phyloP scores from a whole-genome alignment of 75 land plant species.

The Pinus taeda region DNA sequence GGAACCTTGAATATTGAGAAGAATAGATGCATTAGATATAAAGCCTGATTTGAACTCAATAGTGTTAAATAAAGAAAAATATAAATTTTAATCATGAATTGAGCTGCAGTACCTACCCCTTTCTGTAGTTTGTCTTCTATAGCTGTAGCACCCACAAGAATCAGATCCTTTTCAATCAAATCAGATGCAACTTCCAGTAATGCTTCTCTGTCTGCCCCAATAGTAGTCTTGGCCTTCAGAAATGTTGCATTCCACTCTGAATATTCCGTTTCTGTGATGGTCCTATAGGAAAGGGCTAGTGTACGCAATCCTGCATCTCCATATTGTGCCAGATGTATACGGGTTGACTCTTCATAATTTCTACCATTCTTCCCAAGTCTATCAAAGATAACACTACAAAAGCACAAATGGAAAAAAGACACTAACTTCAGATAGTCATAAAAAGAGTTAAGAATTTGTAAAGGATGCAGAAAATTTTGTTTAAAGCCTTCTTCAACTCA shows the following conservation, averaged over 20 bases:
- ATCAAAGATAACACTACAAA: constrained; percentile 70
- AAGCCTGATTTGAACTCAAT: neutral
- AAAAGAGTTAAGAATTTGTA: neutral
- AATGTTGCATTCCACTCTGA: constrained; percentile 69
- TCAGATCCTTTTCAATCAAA: constrained; percentile 73
- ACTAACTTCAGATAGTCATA: neutral
- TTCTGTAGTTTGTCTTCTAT: constrained; percentile 84
- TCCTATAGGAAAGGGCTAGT: constrained; percentile 65
- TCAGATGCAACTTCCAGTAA: constrained; percentile 64
- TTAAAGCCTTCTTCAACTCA: neutral
- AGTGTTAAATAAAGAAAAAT: neutral
- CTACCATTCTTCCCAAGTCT: constrained; percentile 63
- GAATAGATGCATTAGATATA: neutral
- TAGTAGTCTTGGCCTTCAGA: constrained; percentile 63
- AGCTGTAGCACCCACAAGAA: constrained; percentile 86
- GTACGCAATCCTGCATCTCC: constrained; percentile 89
- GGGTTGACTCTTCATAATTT: constrained; percentile 46
- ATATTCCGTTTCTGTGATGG: constrained; percentile 59
- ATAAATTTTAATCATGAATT: neutral
- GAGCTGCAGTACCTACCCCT: constrained; percentile 39
- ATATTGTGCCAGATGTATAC: constrained; percentile 57
- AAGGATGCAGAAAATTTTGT: neutral
- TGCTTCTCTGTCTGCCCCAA: constrained; percentile 63
- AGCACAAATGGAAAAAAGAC: neutral
- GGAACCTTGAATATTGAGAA: constrained; percentile 53